These are phyloP conservation scores for Tulasnella sp. DNA, from an alignment of 768 basidiomycete genomes.

Conservation along the genomic window DNA sequence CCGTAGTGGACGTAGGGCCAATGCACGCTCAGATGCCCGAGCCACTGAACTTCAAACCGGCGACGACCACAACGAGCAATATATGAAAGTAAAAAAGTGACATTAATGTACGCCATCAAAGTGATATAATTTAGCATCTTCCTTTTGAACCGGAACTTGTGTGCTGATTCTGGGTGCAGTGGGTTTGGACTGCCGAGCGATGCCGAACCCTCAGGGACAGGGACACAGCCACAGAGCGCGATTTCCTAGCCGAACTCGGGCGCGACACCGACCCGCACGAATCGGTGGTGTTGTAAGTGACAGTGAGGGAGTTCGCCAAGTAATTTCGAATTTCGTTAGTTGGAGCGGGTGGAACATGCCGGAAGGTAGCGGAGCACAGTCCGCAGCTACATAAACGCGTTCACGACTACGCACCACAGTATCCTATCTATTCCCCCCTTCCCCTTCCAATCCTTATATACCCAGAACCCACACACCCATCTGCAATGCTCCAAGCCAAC, in stretches of 20 bases:
- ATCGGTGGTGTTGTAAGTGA: background rate
- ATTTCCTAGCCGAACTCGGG: background rate
- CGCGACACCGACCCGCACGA: background rate
- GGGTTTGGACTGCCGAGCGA: no score
- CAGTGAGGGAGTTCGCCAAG: conserved; percentile 1
- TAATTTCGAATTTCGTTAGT: background rate
- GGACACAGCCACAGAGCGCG: background rate
- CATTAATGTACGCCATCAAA: no score
- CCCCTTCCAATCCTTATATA: conserved; percentile 8
- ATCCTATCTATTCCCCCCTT: background rate
- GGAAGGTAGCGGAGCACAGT: conserved; percentile 15
- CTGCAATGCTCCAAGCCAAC: conserved; percentile 4
- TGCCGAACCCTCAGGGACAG: background rate
- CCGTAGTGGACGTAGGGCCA: no score
- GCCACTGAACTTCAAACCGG: no score
- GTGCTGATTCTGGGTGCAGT: no score
- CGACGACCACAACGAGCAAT: no score
- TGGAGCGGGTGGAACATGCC: conserved; percentile 1
- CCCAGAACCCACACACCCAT: background rate
- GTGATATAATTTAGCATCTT: no score
- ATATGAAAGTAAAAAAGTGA: no score
- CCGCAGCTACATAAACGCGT: background rate
- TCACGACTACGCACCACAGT: background rate
- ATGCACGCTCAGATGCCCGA: no score
- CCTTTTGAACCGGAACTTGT: no score